Percentiles rank a stretch among this genome's conserved stretches.
These are phyloP conservation scores for Iris macrosiphon DNA, from an alignment of 106 monocot species.

Conservation along the genomic window DNA sequence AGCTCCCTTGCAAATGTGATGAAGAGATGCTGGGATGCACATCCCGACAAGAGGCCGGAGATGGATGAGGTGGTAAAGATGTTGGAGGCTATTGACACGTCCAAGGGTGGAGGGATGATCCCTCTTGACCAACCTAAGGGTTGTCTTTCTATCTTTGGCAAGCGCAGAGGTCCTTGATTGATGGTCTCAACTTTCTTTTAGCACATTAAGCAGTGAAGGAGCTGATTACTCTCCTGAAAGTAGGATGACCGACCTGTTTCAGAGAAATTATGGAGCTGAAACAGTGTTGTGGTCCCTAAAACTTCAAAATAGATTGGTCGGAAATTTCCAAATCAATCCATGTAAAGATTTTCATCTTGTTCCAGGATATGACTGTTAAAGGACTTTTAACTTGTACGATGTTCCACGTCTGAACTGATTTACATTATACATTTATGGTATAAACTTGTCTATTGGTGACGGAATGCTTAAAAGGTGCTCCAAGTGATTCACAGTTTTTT, in stretches of 20 bases:
- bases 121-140: conserved; percentile 56
- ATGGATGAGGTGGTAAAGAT: conserved; percentile 84
- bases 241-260: background rate
- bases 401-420: too few species aligned
- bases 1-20: conserved; percentile 71
- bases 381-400: too few species aligned
- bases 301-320: too few species aligned
- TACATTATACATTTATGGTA: too few species aligned
- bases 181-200: background rate
- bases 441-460: too few species aligned
- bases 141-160: conserved; percentile 47
- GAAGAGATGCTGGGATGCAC: conserved; percentile 93
- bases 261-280: background rate
- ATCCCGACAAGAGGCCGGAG: conserved; percentile 77
- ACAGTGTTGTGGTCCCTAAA: conserved; percentile 3
- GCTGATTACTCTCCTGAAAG: background rate
- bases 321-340: too few species aligned
- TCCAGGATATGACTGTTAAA: too few species aligned
- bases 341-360: too few species aligned
- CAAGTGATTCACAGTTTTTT: too few species aligned
- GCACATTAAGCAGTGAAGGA: too few species aligned
- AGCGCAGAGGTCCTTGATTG: conserved; percentile 52
- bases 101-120: conserved; percentile 93
- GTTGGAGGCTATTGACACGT: conserved; percentile 86
- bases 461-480: too few species aligned